Evolutionary conservation across 2,329 filamentous ascomycete species (phyloP).

Genomic region (Trichoderma pleuroti): DNA sequence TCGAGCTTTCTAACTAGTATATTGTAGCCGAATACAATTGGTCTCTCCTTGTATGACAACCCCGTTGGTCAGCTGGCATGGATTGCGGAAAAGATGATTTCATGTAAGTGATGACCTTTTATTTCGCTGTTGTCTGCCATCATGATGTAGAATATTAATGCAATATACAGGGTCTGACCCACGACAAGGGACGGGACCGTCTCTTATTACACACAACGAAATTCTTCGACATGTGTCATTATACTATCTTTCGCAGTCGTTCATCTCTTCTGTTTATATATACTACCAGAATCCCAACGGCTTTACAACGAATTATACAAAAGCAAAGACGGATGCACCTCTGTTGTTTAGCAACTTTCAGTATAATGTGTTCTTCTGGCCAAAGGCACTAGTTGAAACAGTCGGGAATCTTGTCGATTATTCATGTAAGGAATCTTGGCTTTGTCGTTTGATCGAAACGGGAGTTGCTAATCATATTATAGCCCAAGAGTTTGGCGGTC

Average conservation of each 20-base stretch:
- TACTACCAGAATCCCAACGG: neutral
- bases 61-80: neutral
- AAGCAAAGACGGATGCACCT: neutral
- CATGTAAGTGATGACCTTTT: neutral
- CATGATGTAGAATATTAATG: neutral
- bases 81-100: neutral
- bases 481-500: neutral
- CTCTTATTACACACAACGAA: neutral
- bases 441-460: neutral
- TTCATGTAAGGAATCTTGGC: neutral
- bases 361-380: neutral
- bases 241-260: neutral
- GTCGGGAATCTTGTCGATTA: neutral
- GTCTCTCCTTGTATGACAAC: neutral
- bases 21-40: neutral
- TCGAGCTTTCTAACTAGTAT: neutral
- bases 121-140: neutral
- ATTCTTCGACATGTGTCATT: neutral
- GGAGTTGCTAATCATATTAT: neutral
- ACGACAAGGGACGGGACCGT: neutral
- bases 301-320: neutral
- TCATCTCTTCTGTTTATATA: neutral
- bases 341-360: neutral
- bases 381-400: neutral
- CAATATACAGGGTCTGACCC: neutral